Base-by-base conservation (phyloP, 2,329 filamentous ascomycete genomes). In the Monosporascus sp. region DNA sequence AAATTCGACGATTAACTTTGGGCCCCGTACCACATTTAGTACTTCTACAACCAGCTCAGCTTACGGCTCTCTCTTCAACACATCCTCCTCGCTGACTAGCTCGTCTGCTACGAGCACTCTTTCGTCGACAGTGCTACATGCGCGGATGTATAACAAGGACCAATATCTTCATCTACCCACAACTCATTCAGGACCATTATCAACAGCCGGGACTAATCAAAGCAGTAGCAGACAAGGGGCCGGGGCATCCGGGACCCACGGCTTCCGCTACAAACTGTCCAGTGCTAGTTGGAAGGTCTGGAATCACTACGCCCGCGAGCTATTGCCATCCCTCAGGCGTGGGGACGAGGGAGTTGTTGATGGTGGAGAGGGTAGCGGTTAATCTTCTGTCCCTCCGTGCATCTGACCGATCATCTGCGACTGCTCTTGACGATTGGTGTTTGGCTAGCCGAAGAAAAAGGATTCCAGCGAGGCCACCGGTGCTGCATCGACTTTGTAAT, bases 121-220 rank as follows among this genome's bases (percentile, higher is more conserved):
- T 43, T 19, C 40, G 11, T 20, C 20, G 40, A 14, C 40, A 14
- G 19, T 14, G 22, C 40, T 66, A 70, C 6, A 63, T 79, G 1
- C 77, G 79, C 59, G 24, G 24, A 35, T 48, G 45, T 31, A 19
- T 24, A 48, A 37, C 22, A 48, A 19, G 24, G 17, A 35, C 19
- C 45, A 26, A 27, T 24, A 48, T 7, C 45, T 26, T 6, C 22
- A 20, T 17, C 5, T 1, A 6, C 45, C 19, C 31, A 19, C 9
- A 9, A 3, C n/a, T 19, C 8, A 24, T 14, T 6, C 2, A 9
- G n/a, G 17, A 16, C 5, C 19, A 24, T 19, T 43, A 43, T 20
- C 19, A 9, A 14, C 22, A 9, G 22, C 31, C 11, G 19, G 22
- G 5, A 20, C 8, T 43, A 20, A 20, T 14, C 11, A 20, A 5